Conservation (phyloP, 768 basidiomycete genomes). For the Tricholoma hemisulphureum region DNA sequence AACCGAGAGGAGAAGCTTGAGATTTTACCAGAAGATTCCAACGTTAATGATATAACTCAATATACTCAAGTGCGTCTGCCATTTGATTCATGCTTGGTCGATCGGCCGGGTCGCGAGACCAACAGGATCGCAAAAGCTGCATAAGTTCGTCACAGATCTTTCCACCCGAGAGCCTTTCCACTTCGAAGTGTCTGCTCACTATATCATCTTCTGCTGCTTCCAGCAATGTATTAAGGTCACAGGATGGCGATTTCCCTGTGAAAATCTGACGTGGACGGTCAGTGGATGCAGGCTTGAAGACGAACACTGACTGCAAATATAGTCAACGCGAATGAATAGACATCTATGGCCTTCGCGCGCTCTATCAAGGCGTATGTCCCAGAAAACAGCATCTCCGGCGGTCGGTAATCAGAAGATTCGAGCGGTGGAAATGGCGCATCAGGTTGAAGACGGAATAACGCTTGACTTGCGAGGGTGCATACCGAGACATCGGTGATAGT, state of each 20-base stretch:
- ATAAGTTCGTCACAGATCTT: neutral
- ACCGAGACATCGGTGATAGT: constrained; percentile 8
- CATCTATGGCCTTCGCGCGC: constrained; percentile 9
- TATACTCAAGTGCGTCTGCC: neutral
- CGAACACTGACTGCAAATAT: constrained; percentile 9
- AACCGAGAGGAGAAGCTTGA: no score
- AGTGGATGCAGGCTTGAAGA: neutral
- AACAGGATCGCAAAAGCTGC: neutral
- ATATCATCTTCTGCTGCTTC: neutral
- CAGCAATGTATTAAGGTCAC: neutral
- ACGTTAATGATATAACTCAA: neutral
- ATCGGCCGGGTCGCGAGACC: neutral
- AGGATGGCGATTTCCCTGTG: constrained; percentile 7
- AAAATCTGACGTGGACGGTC: constrained; percentile 2
- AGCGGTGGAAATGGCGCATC: neutral
- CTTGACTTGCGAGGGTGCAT: constrained; percentile 1
- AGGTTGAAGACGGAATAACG: neutral
- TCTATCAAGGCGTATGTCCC: neutral
- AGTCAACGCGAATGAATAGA: constrained; percentile 11
- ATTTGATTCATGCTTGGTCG: neutral
- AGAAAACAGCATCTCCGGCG: constrained; percentile 8
- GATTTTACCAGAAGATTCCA: neutral
- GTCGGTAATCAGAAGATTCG: constrained; percentile 6
- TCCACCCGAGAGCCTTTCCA: neutral
- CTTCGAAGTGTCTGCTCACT: no score